Base-by-base conservation (phyloP, 306 rosid species). In the Fagus crenata region DNA sequence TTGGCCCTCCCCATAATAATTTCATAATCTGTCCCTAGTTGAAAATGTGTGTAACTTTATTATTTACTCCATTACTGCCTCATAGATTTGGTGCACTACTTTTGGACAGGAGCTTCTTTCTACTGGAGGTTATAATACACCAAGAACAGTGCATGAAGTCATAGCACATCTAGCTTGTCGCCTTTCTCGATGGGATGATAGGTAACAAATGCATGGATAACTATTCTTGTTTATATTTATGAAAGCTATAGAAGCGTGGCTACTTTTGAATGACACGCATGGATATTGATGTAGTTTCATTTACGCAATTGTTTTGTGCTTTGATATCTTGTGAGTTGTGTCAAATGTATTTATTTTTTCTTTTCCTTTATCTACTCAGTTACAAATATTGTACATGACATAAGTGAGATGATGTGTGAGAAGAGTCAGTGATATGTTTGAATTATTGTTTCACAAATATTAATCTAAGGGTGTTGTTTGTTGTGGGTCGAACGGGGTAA, bases 171-270 rank as follows among this genome's bases (percentile, higher is more conserved):
- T 95, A 69, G 79, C 89, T 83, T 76, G 83, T 86, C 97, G 89
- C 65, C 98, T 95, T 82, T 78, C 96, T 69, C 96, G 93, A 81
- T 95, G 99, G 99, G 99, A 95, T 85, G 97, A 95, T 77, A 89
- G 99, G 97, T 95, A 89, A 85, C 74, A 31, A 67, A 53, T 42
- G 42, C 58, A 71, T 36, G 41, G 40, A 4, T 35, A 33, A 32
- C 36, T 33, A 28, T 64, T 77, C 42, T 53, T 51, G 32, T 74
- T 58, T 40, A 49, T 53, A 64, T 64, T 7, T 84, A 28, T 77
- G 67, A 2, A 4, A 43, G 51, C 37, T 32, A n/a, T 58, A 68
- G 46, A 76, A 70, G 65, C 55, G 43, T 75, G 58, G 31, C 4
- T 69, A 35, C 55, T 53, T 51, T 73, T 59, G 41, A 81, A 74